These are phyloP conservation scores for Nicotiana obtusifolia DNA, from an alignment of 257 asterid genomes.

Conservation along the genomic window DNA sequence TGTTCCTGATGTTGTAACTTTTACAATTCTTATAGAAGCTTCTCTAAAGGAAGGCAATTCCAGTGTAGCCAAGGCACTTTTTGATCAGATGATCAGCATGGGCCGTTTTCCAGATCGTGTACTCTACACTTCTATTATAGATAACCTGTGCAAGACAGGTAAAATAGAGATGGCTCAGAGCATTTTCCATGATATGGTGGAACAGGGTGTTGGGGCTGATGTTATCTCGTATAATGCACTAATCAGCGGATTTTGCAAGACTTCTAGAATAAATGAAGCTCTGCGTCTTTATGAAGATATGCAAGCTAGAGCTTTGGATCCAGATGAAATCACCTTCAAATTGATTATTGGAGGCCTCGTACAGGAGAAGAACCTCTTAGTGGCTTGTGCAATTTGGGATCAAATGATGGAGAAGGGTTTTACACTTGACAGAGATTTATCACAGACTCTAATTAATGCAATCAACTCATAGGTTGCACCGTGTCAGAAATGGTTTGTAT, in stretches of 20 bases:
- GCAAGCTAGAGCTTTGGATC: conserved; percentile 55
- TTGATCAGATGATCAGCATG: conserved; percentile 62
- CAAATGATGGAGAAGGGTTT: conserved; percentile 94
- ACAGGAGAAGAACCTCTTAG: conserved; percentile 51
- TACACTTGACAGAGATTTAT: conserved; percentile 74
- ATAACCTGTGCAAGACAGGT: conserved; percentile 64
- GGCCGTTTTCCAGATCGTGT: conserved; percentile 56
- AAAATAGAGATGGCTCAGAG: conserved; percentile 50
- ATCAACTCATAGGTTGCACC: conserved; percentile 38
- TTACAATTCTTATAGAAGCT: conserved; percentile 68
- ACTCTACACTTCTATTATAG: conserved; percentile 59
- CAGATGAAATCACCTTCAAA: conserved; percentile 77
- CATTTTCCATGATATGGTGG: conserved; percentile 59
- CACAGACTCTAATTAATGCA: conserved; percentile 57
- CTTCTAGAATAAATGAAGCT: conserved; percentile 64
- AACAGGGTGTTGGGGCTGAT: conserved; percentile 65
- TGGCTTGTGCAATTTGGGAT: conserved; percentile 89
- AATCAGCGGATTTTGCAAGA: conserved; percentile 65
- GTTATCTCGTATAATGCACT: conserved; percentile 73
- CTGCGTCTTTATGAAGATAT: conserved; percentile 58
- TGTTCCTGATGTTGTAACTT: conserved; percentile 71
- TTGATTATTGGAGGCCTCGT: conserved; percentile 70
- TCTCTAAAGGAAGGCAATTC: conserved; percentile 65
- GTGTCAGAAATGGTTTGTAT: conserved; percentile 21
- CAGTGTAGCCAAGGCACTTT: conserved; percentile 47